phyloP scores from a whole-genome alignment of 805 yeast species.

The Ogataea corticis region DNA sequence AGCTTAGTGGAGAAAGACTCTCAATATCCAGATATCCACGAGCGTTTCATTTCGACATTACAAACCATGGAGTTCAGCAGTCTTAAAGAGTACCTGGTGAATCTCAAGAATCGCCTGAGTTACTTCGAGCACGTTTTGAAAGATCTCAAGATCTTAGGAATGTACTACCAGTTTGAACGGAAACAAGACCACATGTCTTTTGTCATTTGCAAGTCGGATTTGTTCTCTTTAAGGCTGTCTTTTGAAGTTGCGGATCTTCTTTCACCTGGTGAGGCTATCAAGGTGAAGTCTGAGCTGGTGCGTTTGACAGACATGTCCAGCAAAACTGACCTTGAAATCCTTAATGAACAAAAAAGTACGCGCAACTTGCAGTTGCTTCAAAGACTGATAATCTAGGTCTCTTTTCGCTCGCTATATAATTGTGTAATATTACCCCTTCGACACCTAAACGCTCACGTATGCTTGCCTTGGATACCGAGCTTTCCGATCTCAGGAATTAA shows the following conservation, averaged over 20 bases:
- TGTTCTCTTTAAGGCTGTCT: slow-evolving; percentile 13
- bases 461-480: slow-evolving; percentile 5
- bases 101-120: slow-evolving; percentile 1
- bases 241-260: slow-evolving; percentile 12
- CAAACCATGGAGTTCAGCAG: not conserved
- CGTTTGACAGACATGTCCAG: not conserved
- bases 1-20: not conserved
- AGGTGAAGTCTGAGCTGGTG: slow-evolving; percentile 7
- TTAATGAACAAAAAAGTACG: slow-evolving; percentile 5
- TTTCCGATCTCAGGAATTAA: slow-evolving; percentile 14
- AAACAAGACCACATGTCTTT: slow-evolving; percentile 3
- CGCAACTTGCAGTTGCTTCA: slow-evolving; percentile 9
- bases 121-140: slow-evolving; percentile 10
- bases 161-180: slow-evolving; percentile 12
- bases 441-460: slow-evolving; percentile 1
- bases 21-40: slow-evolving; percentile 7
- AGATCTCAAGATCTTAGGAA: slow-evolving; percentile 15
- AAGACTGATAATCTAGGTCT: slow-evolving; percentile 8
- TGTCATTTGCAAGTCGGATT: slow-evolving; percentile 10
- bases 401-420: not conserved
- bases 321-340: slow-evolving; percentile 4
- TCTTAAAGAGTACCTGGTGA: slow-evolving; percentile 11
- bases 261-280: slow-evolving; percentile 7
- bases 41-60: not conserved
- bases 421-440: slow-evolving; percentile 2